Evolutionary conservation across 202 grass and related monocot species (phyloP), one percentile per base, ranked within the genome.

Genomic region (Musa balbisiana): DNA sequence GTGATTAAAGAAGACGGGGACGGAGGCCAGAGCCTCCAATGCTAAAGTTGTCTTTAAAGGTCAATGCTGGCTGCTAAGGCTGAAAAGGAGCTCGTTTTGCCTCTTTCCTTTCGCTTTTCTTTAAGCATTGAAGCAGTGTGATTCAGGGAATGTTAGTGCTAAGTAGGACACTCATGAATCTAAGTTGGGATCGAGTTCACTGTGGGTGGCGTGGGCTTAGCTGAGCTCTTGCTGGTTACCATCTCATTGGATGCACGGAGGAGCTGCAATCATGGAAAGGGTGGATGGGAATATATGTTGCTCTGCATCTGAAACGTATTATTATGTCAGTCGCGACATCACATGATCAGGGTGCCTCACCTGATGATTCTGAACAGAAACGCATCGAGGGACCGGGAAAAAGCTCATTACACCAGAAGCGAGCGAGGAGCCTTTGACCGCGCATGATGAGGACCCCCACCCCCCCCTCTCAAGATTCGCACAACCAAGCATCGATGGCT

Each of bases 1-100:
- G 72, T 55, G 72, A 74, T 74, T 74, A 74, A 74, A 74, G 72
- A 74, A 58, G 53, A n/a, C 50, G 52, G 51, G 69, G 51, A 72
- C 3, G 49, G 11, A 50, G 69, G 11, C 69, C 69, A 72, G 69
- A 53, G 49, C 20, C 49, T 72, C 25, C 50, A 53, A 72, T 56
- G 72, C 52, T 27, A 55, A 74, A 55, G 52, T 55, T 55, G 71
- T 56, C 52, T 73, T 73, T 29, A 73, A 27, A 17, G 72, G 25
- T 33, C 67, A 70, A 70, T 51, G 67, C 49, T 70, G 67, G 21
- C 72, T 26, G 72, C 49, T 56, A 74, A 74, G 24, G 72, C 72
- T 74, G 72, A 74, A 74, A 74, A 74, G 72, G 15, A 27, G 26
- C 23, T 4, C 56, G 53, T 74, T 73, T 74, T 74, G 69, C 23